phyloP scores from a whole-genome alignment of 164 flowering plant species.

The Macadamia tetraphylla region DNA sequence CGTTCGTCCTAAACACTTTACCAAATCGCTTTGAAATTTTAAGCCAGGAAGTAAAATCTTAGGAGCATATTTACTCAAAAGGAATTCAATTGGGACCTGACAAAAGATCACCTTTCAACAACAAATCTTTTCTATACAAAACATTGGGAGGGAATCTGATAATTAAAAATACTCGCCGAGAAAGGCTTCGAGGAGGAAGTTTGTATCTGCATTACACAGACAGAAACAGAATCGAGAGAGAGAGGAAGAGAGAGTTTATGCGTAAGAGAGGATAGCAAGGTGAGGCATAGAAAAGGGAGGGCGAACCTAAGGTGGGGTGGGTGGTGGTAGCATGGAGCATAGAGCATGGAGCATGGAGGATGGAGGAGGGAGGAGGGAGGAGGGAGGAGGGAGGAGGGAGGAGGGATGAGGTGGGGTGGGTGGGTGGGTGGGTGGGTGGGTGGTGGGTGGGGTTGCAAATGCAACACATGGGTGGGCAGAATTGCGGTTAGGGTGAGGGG shows the following conservation, averaged over 20 bases:
- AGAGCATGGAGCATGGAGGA: too few species aligned
- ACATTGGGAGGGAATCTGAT: constrained; percentile 6
- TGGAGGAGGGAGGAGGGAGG: too few species aligned
- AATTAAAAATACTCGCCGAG: constrained; percentile 2
- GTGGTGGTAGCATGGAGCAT: too few species aligned
- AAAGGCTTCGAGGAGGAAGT: background rate
- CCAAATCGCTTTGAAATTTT: background rate
- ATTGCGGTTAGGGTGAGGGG: too few species aligned
- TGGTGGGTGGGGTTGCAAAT: too few species aligned
- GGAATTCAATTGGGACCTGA: constrained; percentile 12
- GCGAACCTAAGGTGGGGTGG: too few species aligned
- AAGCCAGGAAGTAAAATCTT: background rate
- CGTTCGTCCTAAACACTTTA: background rate
- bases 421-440: too few species aligned
- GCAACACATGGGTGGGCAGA: too few species aligned
- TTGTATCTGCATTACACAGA: background rate
- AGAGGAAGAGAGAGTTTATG: background rate
- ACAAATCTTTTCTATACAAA: background rate
- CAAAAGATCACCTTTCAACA: background rate
- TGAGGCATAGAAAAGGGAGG: too few species aligned
- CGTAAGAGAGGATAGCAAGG: too few species aligned
- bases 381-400: too few species aligned
- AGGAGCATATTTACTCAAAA: constrained; percentile 8
- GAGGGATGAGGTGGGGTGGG: too few species aligned
- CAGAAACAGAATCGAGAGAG: background rate